Base-by-base conservation (phyloP, 1,284 basidiomycete species). In the Ustilago curta region DNA sequence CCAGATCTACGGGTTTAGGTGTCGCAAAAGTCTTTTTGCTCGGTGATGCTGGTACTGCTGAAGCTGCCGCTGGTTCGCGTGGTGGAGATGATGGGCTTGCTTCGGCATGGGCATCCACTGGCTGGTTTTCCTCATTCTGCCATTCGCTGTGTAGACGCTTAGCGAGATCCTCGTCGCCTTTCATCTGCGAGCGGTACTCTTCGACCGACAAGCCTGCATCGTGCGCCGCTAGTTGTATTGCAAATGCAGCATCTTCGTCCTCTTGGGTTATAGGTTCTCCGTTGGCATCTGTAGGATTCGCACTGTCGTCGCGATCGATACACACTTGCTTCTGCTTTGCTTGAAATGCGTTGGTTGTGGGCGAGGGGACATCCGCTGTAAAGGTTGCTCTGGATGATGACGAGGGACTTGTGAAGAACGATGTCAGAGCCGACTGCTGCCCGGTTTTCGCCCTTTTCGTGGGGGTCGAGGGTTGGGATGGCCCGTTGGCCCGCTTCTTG, bases 151-250 rank as follows among this genome's bases (percentile, higher is more conserved):
- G 64, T 4, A 79, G 40, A 3, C 62, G 67, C 35, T 65, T 50
- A 3, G 77, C 77, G n/a, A 79, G 47, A 18, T 72, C 61, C 45
- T 77, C 65, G 35, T 77, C 77, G 4, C 35, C 61, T n/a, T 60
- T 42, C 48, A 76, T 62, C 8, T 60, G 47, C 4, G 56, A 37
- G 2, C 42, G 29, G 14, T 69, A 66, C 31, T 61, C 68, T 7
- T 62, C 60, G 2, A 58, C 51, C 0, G 64, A 56, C 6, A 67
- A 2, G 0, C 59, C 70, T 2, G 66, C 59, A 4, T 76, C 70
- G n/a, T 69, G 31, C 6, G 70, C 74, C 8, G 74, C 74, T 8
- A 76, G 66, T 56, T 70, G 45, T 3, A 62, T 50, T 5, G 74
- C 70, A 39, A 73, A 72, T 1, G 59, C 58, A 6, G 74, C 74